Percentiles rank a stretch among this genome's conserved stretches.
Evolutionary conservation across 345 rosid species (phyloP).

Genomic region (Populus alba): DNA sequence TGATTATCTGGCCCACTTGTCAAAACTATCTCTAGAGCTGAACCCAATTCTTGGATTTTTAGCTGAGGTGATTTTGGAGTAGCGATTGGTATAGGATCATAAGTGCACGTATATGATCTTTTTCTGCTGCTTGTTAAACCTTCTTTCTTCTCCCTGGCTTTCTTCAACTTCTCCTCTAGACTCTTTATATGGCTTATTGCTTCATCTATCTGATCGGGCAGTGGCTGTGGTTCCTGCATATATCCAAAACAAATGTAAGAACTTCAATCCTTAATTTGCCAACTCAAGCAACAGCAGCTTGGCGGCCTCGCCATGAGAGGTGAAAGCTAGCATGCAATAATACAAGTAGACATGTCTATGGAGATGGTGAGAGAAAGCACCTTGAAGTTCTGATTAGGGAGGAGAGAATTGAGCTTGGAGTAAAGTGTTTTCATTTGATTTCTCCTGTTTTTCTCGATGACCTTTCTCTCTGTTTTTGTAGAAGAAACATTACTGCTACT

Average conservation of each 20-base stretch:
- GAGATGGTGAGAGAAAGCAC: not conserved
- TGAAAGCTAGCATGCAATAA: not conserved
- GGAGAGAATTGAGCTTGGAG: constrained; percentile 42
- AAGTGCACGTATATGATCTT: constrained; percentile 14
- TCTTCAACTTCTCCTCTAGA: constrained; percentile 31
- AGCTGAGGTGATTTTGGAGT: constrained; percentile 28
- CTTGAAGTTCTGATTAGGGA: constrained; percentile 37
- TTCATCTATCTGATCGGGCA: constrained; percentile 58
- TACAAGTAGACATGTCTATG: not conserved
- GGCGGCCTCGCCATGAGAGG: not conserved
- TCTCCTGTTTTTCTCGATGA: constrained; percentile 51
- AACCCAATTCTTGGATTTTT: constrained; percentile 35
- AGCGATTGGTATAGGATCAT: not conserved
- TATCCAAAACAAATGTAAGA: not conserved
- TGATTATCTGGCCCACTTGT: constrained; percentile 24
- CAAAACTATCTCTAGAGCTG: constrained; percentile 35
- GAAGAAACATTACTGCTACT: constrained; percentile 13
- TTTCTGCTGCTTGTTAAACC: constrained; percentile 22
- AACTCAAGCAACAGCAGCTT: not conserved
- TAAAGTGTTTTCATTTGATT: constrained; percentile 47
- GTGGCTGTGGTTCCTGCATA: constrained; percentile 35
- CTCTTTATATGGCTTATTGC: constrained; percentile 43
- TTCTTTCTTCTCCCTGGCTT: constrained; percentile 35
- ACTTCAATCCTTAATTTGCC: not conserved
- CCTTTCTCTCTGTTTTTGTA: constrained; percentile 45